These are phyloP conservation scores for Acmispon strigosus DNA, from an alignment of 306 rosid species.

Conservation along the genomic window DNA sequence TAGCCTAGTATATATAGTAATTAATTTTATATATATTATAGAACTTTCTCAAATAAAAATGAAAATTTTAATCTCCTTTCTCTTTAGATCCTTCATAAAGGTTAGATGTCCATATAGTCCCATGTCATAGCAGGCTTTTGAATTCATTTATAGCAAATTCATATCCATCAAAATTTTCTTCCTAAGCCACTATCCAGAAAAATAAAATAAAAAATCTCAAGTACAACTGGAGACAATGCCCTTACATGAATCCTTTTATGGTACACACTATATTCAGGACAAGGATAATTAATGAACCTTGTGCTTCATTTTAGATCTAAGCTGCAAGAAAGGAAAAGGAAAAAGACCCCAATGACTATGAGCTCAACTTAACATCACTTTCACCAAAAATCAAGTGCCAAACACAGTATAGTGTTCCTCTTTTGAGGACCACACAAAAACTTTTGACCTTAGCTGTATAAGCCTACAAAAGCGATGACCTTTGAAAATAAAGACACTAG, in stretches of 20 bases:
- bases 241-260: constrained; percentile 13
- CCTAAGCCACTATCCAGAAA: constrained; percentile 13
- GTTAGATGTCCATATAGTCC: too few species aligned
- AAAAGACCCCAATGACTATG: constrained; percentile 21
- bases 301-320: constrained; percentile 14
- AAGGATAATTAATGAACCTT: constrained; percentile 29
- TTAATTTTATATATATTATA: too few species aligned
- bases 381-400: constrained; percentile 37
- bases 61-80: too few species aligned
- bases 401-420: constrained; percentile 25
- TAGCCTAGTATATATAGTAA: too few species aligned
- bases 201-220: constrained; percentile 14
- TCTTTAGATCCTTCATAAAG: too few species aligned
- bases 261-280: constrained; percentile 20
- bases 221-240: constrained; percentile 27
- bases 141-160: constrained; percentile 9
- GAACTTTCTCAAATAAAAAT: too few species aligned
- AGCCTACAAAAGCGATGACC: constrained; percentile 22
- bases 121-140: not conserved
- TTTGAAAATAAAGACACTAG: constrained; percentile 21
- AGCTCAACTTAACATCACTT: constrained; percentile 29
- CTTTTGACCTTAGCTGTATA: constrained; percentile 42
- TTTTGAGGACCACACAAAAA: constrained; percentile 39
- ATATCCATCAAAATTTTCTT: not conserved
- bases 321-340: not conserved